phyloP scores from a whole-genome alignment of 2,329 filamentous ascomycete species.

The Bipolaris cookei region DNA sequence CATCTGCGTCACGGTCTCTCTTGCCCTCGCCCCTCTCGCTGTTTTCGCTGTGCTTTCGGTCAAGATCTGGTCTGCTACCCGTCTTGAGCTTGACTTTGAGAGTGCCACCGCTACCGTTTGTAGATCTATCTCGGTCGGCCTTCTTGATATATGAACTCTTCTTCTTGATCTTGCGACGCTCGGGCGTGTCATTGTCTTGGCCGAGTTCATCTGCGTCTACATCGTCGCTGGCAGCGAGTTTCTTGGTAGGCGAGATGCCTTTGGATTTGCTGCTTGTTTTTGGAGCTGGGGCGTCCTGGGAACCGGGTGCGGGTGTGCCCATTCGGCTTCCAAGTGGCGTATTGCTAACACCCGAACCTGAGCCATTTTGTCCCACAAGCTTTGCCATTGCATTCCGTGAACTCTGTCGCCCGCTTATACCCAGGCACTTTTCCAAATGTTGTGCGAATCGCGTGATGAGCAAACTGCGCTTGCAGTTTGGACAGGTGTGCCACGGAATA shows the following conservation, averaged over 20 bases:
- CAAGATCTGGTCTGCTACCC: conserved; percentile 33
- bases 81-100: conserved; percentile 48
- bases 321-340: conserved; percentile 52
- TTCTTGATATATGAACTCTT: conserved; percentile 53
- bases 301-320: conserved; percentile 51
- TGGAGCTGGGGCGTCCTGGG: conserved; percentile 25
- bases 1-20: conserved; percentile 43
- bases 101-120: conserved; percentile 14
- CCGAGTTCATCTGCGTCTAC: conserved; percentile 41
- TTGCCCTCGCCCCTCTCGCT: conserved; percentile 43
- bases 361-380: conserved; percentile 47
- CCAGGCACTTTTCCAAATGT: conserved; percentile 67
- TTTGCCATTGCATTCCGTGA: conserved; percentile 59
- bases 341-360: conserved; percentile 50
- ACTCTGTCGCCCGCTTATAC: conserved; percentile 61
- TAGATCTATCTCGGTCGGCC: conserved; percentile 45
- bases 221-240: conserved; percentile 26
- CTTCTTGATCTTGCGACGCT: conserved; percentile 58
- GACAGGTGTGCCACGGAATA: conserved; percentile 63
- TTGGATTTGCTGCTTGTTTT: conserved; percentile 39
- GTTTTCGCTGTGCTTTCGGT: conserved; percentile 40
- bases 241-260: conserved; percentile 37
- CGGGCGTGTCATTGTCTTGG: conserved; percentile 53
- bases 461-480: conserved; percentile 66
- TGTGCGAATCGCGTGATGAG: conserved; percentile 67